Evolutionary conservation across 305 asterid genomes (phyloP).

Genomic region (Fraxinus floribunda): DNA sequence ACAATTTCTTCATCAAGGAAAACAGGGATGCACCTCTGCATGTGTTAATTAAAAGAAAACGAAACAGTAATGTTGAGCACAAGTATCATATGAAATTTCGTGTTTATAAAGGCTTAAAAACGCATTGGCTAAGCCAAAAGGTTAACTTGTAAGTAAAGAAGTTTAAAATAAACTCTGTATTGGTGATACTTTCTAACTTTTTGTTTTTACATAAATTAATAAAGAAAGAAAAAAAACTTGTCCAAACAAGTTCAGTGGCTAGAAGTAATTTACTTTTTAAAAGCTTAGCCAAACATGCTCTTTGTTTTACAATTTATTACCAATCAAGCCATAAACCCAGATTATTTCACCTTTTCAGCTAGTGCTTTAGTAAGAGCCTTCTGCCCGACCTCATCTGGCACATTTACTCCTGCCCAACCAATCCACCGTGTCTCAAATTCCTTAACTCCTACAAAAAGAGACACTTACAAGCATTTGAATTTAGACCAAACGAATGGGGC

Average conservation of each 20-base stretch:
- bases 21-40: constrained; percentile 89
- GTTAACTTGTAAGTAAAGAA: background rate
- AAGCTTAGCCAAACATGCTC: background rate
- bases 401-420: constrained; percentile 99
- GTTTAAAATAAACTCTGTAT: background rate
- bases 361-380: constrained; percentile 75
- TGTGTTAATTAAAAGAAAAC: constrained; percentile 12
- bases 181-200: background rate
- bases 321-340: constrained; percentile 1
- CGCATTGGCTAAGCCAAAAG: background rate
- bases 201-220: background rate
- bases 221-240: background rate
- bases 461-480: constrained; percentile 16
- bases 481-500: constrained; percentile 4
- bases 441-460: constrained; percentile 60
- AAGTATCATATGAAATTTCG: background rate
- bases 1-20: constrained; percentile 90
- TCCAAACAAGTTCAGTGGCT: background rate
- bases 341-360: constrained; percentile 74
- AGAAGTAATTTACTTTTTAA: background rate
- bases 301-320: constrained; percentile 9
- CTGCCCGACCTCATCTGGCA: constrained; percentile 86
- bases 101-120: constrained; percentile 11
- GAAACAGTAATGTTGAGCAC: constrained; percentile 17
- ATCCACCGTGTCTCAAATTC: constrained; percentile 95